Base-by-base conservation (phyloP, 208 protist genomes). In the Acanthamoeba sp. region DNA sequence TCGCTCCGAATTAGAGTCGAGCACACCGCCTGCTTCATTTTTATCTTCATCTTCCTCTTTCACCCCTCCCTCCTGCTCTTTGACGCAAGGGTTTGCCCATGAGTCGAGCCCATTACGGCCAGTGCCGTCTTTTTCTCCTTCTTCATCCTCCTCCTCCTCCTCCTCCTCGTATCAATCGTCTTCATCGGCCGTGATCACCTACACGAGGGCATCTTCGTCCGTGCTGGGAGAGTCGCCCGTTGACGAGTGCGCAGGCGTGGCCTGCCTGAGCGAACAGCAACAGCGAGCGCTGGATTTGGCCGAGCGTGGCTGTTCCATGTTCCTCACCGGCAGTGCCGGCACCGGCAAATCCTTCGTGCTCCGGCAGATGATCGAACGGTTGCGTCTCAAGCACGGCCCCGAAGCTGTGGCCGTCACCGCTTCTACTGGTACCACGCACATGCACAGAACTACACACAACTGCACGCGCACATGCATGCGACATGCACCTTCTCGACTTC, bases 291-390 rank as follows among this genome's bases (percentile, higher is more conserved):
- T 94, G 5, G 12, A 94, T 4, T 24, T 84, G 16, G 92, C 82
- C 9, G 59, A 95, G 27, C n/a, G 32, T 2, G 92, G 92, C 32
- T 40, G 94, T 1, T 94, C n/a, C 55, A 20, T 96, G 16, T 97
- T 97, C 71, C 93, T 97, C 20, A 97, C 96, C 34, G 96, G 96
- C 38, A 93, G 88, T 42, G 96, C 96, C 10, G 96, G 96, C 50
- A 97, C 96, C 9, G 96, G 96, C 42, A 97, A 97, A 69, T 96
- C 95, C 18, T 97, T 94, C 78, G 57, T 97, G 2, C 87, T 97
- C 0, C 84, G 82, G 9, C 78, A 96, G 32, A 95, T 97, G 7
- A 80, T 96, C 59, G 38, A 50, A 48, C 59, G 52, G 9, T 38
- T 92, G 0, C 18, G 95, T 18, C 52, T 82, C n/a, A 71, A 32